Evolutionary conservation across 129 eudicot genomes (phyloP), one percentile per base, ranked within the genome.

Genomic region (Tanacetum coccineum): DNA sequence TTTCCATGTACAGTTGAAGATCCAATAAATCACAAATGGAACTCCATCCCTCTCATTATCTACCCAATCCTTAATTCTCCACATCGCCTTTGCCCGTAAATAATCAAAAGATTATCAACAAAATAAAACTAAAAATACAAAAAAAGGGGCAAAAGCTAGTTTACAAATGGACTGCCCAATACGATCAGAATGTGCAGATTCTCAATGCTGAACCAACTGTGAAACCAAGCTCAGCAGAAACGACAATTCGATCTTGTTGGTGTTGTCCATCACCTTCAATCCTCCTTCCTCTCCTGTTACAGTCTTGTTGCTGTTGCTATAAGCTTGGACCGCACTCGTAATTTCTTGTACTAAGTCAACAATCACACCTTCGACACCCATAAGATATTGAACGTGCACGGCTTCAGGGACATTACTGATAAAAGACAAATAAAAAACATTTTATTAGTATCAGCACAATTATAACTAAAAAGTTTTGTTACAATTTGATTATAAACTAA

Each of bases 281-380:
- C 30, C 59, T 49, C 61, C 76, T 30, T 72, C 62, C 62, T 13
- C 70, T 8, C 76, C 76, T 6, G 15, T 9, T 15, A 19, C 50
- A 3, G 51, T 77, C 78, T 67, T 59, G 74, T 18, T n/a, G 51
- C 22, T 60, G 68, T 46, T 50, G 44, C 13, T 15, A 13, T 57
- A 79, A 74, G 77, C 39, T 15, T 62, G 68, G 53, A 89, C 88
- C 0, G 85, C 88, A 56, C 58, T 79, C 4, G 91, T 70, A 13
- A 90, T 82, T 70, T 90, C 91, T 73, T 82, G 71, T 19, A 87
- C 91, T 50, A 87, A 73, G 75, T 90, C 97, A 0, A 82, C 97
- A 13, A 90, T 87, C 64, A 90, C 97, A 13, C 92, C 97, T 2
- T 90, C 92, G 0, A 90, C 74, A 8, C 97, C 97, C 95, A 90